Evolutionary conservation across 2,329 filamentous ascomycete species (phyloP).

Genomic region (Ophiostoma himal-ulmi): DNA sequence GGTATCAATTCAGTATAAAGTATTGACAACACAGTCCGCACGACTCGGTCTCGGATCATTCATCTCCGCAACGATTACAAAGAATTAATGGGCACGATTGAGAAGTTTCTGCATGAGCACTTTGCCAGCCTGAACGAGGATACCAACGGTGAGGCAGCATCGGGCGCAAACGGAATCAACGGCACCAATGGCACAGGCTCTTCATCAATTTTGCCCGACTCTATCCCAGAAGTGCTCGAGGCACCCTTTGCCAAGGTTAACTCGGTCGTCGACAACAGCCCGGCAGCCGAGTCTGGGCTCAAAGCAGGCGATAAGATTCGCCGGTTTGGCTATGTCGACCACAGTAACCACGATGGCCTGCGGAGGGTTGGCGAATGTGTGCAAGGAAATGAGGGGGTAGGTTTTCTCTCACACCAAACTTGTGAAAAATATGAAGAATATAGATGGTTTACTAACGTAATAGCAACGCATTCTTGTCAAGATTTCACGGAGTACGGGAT

Average conservation of each 20-base stretch:
- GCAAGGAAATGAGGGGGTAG: conserved; percentile 80
- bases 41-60: conserved; percentile 86
- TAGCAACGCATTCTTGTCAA: conserved; percentile 68
- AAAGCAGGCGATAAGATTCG: conserved; percentile 74
- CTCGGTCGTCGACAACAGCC: conserved; percentile 68
- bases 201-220: conserved; percentile 31
- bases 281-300: conserved; percentile 76
- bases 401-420: conserved; percentile 33
- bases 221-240: conserved; percentile 34
- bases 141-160: conserved; percentile 32
- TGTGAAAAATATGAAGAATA: neutral
- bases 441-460: neutral
- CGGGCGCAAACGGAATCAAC: conserved; percentile 23
- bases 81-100: conserved; percentile 73
- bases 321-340: conserved; percentile 78
- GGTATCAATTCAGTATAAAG: neutral
- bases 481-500: conserved; percentile 46
- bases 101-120: conserved; percentile 80
- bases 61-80: conserved; percentile 90
- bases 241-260: conserved; percentile 84
- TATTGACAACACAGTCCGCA: conserved; percentile 61
- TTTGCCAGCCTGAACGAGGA: conserved; percentile 66
- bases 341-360: conserved; percentile 78
- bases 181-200: conserved; percentile 10
- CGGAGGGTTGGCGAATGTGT: conserved; percentile 84